Evolutionary conservation across 2,329 filamentous ascomycete genomes (phyloP).

Genomic region (Arthrinium puccinioides): DNA sequence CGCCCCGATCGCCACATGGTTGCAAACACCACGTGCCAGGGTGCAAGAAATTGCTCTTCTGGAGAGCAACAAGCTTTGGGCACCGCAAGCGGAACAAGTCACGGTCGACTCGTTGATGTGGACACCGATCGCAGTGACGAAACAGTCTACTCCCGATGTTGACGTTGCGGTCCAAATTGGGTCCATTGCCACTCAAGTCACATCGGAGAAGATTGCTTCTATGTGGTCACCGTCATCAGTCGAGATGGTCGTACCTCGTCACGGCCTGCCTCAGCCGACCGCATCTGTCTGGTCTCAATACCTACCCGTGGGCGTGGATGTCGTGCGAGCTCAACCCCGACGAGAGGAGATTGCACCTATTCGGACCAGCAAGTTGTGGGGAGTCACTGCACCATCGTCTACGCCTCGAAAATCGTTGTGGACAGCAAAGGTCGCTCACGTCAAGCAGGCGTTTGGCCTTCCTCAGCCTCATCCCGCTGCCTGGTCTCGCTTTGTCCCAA

Average conservation of each 20-base stretch:
- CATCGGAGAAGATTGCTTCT: background rate
- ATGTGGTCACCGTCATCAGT: background rate
- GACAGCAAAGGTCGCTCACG: background rate
- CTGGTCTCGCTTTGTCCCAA: constrained; percentile 1
- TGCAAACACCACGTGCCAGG: background rate
- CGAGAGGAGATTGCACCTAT: background rate
- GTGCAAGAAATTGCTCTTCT: background rate
- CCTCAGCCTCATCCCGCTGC: background rate
- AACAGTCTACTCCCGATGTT: no score
- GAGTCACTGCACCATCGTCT: no score
- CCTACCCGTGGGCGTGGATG: background rate
- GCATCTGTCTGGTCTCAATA: background rate
- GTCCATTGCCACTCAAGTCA: no score
- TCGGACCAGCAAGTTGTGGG: background rate
- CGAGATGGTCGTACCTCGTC: background rate
- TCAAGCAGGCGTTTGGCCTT: background rate
- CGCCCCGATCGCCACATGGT: no score
- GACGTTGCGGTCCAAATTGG: no score
- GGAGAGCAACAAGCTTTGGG: constrained; percentile 1
- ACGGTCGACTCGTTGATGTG: background rate
- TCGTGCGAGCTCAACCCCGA: background rate
- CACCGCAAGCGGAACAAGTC: background rate
- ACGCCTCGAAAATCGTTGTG: no score
- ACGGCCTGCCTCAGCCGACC: constrained; percentile 1
- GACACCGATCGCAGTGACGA: no score